Percentiles rank a stretch among this genome's conserved stretches.
phyloP scores from a whole-genome alignment of 306 rosid genomes.

The Lagenaria siceraria region DNA sequence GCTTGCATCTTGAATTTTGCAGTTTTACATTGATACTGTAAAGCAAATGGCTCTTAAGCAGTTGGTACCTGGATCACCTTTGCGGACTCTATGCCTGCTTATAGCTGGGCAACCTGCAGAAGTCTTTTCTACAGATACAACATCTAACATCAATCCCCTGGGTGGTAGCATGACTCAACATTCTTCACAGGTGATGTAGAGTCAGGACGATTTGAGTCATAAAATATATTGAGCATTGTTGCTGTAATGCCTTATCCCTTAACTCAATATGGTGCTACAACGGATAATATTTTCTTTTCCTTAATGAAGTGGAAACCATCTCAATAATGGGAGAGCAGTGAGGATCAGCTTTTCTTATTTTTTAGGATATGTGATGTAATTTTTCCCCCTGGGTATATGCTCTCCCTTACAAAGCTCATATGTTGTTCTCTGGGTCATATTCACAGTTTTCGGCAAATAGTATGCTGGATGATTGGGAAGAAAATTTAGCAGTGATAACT shows the following conservation, averaged over 20 bases:
- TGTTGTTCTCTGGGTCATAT: constrained; percentile 8
- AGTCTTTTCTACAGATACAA: constrained; percentile 41
- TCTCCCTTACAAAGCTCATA: constrained; percentile 11
- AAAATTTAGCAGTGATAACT: constrained; percentile 80
- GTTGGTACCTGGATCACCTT: constrained; percentile 78
- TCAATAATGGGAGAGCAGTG: neutral
- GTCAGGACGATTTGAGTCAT: neutral
- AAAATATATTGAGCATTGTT: neutral
- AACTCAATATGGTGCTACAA: neutral
- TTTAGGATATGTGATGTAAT: neutral
- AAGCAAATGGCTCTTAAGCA: constrained; percentile 85
- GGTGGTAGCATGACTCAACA: constrained; percentile 31
- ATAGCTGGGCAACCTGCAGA: constrained; percentile 95
- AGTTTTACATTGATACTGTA: constrained; percentile 85
- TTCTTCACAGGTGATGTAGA: constrained; percentile 50
- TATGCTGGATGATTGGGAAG: constrained; percentile 91
- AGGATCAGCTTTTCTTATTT: neutral
- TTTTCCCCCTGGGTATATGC: neutral
- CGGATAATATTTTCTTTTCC: neutral
- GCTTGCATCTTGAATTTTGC: constrained; percentile 26
- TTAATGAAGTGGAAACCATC: neutral
- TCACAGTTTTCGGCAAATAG: constrained; percentile 46
- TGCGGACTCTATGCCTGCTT: constrained; percentile 85
- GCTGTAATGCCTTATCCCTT: neutral
- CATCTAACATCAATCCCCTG: constrained; percentile 18